Conservation (phyloP, 352 stramenopile genomes). For the Globisporangium echinulatum region DNA sequence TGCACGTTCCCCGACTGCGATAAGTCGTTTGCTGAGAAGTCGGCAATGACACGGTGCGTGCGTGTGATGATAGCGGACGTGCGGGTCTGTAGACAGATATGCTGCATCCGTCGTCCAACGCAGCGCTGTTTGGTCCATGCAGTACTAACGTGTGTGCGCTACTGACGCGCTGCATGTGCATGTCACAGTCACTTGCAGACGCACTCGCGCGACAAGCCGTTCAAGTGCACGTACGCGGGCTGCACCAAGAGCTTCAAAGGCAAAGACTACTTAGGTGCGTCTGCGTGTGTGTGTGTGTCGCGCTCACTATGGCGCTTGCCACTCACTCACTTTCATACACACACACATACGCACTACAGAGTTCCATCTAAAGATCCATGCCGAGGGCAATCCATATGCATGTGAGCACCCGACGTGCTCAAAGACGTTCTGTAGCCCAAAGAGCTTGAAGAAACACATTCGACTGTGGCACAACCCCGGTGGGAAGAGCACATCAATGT, state of each 20-base stretch:
- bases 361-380: slow-evolving; percentile 83
- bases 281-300: too few species aligned
- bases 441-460: slow-evolving; percentile 83
- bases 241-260: slow-evolving; percentile 87
- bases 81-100: too few species aligned
- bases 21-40: slow-evolving; percentile 88
- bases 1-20: slow-evolving; percentile 79
- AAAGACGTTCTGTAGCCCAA: slow-evolving; percentile 82
- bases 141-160: too few species aligned
- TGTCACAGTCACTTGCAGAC: slow-evolving; percentile 64
- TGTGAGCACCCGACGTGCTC: slow-evolving; percentile 74
- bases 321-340: not conserved
- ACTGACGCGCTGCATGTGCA: too few species aligned
- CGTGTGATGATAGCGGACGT: too few species aligned
- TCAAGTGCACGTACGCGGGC: slow-evolving; percentile 80
- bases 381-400: slow-evolving; percentile 72
- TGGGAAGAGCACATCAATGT: slow-evolving; percentile 79
- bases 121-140: too few species aligned
- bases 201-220: slow-evolving; percentile 81
- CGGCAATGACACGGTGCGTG: slow-evolving; percentile 68
- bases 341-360: slow-evolving; percentile 17
- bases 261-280: slow-evolving; percentile 68
- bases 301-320: not conserved
- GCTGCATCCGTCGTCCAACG: too few species aligned
- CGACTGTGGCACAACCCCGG: slow-evolving; percentile 75